Conservation (phyloP, 2,329 filamentous ascomycete species). For the Clarireedia paspali region DNA sequence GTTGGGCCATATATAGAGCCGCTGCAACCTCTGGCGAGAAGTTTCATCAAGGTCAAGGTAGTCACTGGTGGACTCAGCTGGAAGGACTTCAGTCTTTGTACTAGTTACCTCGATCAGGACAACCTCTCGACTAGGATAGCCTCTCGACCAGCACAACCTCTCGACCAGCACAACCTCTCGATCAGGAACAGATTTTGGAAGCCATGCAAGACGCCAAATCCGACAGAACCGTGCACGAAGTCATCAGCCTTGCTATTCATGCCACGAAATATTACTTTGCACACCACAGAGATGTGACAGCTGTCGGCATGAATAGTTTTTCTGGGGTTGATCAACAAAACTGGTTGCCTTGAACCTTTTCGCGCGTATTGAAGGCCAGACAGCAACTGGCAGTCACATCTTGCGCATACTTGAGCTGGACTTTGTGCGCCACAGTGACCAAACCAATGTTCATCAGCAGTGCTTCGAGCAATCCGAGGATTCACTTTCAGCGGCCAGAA, state of each 20-base stretch:
- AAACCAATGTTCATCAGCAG: background rate
- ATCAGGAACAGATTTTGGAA: background rate
- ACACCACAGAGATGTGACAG: background rate
- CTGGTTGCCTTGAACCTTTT: background rate
- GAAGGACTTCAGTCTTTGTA: constrained; percentile 7
- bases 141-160: background rate
- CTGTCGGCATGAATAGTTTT: background rate
- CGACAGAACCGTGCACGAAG: background rate
- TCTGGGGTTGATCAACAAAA: background rate
- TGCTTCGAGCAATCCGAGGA: background rate
- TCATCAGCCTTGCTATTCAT: background rate
- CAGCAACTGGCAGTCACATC: background rate
- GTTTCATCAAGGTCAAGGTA: constrained; percentile 3
- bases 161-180: background rate
- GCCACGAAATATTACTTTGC: constrained; percentile 12
- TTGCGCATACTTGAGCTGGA: background rate
- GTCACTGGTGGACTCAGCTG: constrained; percentile 19
- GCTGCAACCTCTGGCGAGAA: background rate
- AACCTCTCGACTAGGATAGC: too few species aligned
- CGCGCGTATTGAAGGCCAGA: background rate
- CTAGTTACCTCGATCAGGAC: background rate
- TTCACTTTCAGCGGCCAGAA: background rate
- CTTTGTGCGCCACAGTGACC: background rate
- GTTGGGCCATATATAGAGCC: background rate
- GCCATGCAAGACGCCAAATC: background rate